These are phyloP conservation scores for Leishmania guyanensis DNA, from an alignment of 208 protist species.

Conservation along the genomic window DNA sequence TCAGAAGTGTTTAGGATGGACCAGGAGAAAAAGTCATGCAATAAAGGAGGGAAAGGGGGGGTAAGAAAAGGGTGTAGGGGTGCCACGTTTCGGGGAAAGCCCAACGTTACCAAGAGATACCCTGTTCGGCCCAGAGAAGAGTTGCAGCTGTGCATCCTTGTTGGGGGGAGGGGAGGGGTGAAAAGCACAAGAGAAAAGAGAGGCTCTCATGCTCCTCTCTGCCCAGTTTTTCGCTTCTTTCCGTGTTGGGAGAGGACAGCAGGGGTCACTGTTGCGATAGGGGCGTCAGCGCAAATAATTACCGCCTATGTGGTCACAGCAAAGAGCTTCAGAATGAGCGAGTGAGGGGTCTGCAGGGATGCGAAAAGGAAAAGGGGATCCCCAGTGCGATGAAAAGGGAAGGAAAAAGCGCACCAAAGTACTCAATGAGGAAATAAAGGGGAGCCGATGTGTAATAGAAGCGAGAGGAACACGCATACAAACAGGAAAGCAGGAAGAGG, in stretches of 20 bases:
- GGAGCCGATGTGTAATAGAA: not conserved
- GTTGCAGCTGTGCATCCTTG: not conserved
- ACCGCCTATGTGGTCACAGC: not conserved
- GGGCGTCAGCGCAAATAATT: not conserved
- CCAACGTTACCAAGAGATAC: not conserved
- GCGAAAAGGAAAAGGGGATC: not conserved
- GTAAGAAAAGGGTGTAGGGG: not conserved
- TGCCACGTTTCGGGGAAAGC: not conserved
- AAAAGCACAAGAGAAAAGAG: not conserved
- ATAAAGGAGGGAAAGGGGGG: not conserved
- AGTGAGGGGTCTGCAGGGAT: not conserved
- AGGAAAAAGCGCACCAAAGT: not conserved
- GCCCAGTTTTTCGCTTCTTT: not conserved
- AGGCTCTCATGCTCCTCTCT: not conserved
- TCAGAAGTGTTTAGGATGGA: not conserved
- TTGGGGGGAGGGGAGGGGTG: not conserved
- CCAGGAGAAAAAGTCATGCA: not conserved
- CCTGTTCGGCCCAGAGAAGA: not conserved
- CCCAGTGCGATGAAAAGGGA: not conserved
- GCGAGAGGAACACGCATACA: not conserved
- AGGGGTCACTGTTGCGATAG: not conserved
- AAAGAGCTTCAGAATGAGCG: not conserved
- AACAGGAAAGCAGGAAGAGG: not conserved
- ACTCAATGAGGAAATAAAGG: not conserved
- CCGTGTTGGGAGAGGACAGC: not conserved